Evolutionary conservation across 768 basidiomycete genomes (phyloP).

Genomic region (Serendipita sp.): DNA sequence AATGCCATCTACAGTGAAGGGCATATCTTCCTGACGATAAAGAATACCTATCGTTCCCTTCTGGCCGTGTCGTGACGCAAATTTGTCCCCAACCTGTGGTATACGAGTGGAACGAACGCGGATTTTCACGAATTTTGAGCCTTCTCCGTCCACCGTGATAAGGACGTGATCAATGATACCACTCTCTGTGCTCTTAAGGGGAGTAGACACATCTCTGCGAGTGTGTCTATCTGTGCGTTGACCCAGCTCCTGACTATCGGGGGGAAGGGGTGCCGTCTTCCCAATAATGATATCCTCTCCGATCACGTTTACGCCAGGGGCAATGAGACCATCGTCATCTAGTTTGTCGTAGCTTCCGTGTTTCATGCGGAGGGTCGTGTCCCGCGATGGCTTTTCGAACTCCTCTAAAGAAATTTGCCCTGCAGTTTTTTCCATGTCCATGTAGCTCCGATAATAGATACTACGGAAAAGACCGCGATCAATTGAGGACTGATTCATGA

Average conservation of each 20-base stretch:
- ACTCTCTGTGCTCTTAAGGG: slow-evolving; percentile 93
- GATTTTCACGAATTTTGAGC: slow-evolving; percentile 96
- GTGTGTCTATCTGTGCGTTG: slow-evolving; percentile 88
- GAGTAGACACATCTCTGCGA: slow-evolving; percentile 90
- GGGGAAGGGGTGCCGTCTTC: slow-evolving; percentile 93
- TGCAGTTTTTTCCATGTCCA: slow-evolving; percentile 95
- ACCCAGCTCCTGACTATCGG: slow-evolving; percentile 93
- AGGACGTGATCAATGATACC: slow-evolving; percentile 96
- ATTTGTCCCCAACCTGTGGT: slow-evolving; percentile 98
- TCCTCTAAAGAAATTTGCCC: slow-evolving; percentile 85
- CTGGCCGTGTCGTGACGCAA: slow-evolving; percentile 97
- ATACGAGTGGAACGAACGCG: slow-evolving; percentile 90
- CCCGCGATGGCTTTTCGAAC: slow-evolving; percentile 90
- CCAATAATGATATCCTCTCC: slow-evolving; percentile 99
- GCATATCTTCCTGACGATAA: slow-evolving; percentile 99
- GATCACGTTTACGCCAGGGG: slow-evolving; percentile 82
- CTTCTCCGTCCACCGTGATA: slow-evolving; percentile 89
- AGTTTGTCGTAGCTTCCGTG: slow-evolving; percentile 98
- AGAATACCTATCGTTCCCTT: slow-evolving; percentile 99
- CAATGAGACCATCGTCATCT: slow-evolving; percentile 90
- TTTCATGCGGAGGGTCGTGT: slow-evolving; percentile 90
- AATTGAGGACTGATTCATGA: slow-evolving; percentile 99
- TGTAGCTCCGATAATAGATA: slow-evolving; percentile 96
- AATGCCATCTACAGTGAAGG: slow-evolving; percentile 87
- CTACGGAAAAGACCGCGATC: slow-evolving; percentile 97